A percentile compares a stretch with the other conserved stretches of the same genome.
Conservation (phyloP, 768 basidiomycete genomes). For the Lyophyllum atratum region DNA sequence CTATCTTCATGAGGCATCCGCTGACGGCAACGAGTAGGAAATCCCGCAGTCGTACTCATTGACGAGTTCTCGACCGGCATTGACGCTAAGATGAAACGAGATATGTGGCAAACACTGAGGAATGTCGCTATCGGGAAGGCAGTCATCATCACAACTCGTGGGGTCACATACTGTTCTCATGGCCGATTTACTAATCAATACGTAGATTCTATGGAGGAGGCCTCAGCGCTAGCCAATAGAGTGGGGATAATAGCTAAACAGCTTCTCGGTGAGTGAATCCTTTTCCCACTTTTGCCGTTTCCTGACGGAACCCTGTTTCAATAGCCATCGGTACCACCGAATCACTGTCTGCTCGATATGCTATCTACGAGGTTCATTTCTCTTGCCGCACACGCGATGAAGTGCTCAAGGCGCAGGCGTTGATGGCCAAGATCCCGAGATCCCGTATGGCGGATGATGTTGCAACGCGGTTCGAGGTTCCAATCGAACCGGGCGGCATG, state of each 20-base stretch:
- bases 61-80: conserved; percentile 86
- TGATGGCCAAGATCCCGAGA: conserved; percentile 66
- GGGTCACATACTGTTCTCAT: conserved; percentile 22
- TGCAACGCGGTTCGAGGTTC: conserved; percentile 75
- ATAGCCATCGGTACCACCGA: conserved; percentile 69
- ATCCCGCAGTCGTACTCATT: conserved; percentile 76
- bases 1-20: background rate
- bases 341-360: conserved; percentile 64
- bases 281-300: too few species aligned
- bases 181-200: background rate
- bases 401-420: conserved; percentile 50
- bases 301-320: background rate
- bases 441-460: conserved; percentile 72
- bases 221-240: conserved; percentile 72
- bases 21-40: conserved; percentile 52
- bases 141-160: conserved; percentile 72
- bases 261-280: conserved; percentile 54
- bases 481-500: conserved; percentile 45
- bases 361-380: conserved; percentile 78
- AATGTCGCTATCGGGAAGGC: conserved; percentile 68
- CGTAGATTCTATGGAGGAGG: conserved; percentile 83
- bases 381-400: conserved; percentile 67
- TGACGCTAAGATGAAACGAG: conserved; percentile 81
- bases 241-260: conserved; percentile 76
- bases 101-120: conserved; percentile 78